Evolutionary conservation across 306 rosid species (phyloP).

Genomic region (Oxytropis ochrocephala): DNA sequence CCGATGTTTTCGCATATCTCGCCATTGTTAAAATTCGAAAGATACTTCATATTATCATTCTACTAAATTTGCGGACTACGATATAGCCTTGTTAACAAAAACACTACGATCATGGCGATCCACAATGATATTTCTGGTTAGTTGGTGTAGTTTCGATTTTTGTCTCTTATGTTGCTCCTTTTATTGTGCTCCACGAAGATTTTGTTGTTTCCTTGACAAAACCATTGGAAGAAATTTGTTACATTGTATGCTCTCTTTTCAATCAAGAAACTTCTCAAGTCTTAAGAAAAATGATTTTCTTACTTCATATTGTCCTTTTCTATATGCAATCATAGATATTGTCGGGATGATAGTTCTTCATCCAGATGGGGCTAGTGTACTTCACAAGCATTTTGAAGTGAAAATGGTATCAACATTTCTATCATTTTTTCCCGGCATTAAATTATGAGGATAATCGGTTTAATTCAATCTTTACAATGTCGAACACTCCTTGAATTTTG

Average conservation of each 20-base stretch:
- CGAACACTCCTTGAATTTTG: too few relatives aligned
- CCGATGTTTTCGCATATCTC: slow-evolving; percentile 56
- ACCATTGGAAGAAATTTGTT: too few relatives aligned
- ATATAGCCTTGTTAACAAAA: slow-evolving; percentile 58
- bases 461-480: slow-evolving; percentile 7
- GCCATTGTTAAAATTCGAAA: slow-evolving; percentile 65
- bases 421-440: slow-evolving; percentile 4
- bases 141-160: slow-evolving; percentile 19
- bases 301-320: too few relatives aligned
- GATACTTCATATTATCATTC: slow-evolving; percentile 93
- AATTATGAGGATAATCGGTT: background rate
- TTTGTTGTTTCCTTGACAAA: too few relatives aligned
- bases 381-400: slow-evolving; percentile 49
- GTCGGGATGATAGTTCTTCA: slow-evolving; percentile 74
- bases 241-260: too few relatives aligned
- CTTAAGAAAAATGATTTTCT: too few relatives aligned
- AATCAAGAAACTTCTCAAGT: too few relatives aligned
- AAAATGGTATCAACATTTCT: slow-evolving; percentile 53
- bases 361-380: slow-evolving; percentile 74
- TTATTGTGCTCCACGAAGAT: too few relatives aligned
- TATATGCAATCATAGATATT: slow-evolving; percentile 79
- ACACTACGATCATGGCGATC: slow-evolving; percentile 73
- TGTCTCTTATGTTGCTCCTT: too few relatives aligned
- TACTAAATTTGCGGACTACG: slow-evolving; percentile 71
- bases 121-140: slow-evolving; percentile 74